These are phyloP conservation scores for Trypanosoma boissoni DNA, from an alignment of 208 protist species.

Conservation along the genomic window DNA sequence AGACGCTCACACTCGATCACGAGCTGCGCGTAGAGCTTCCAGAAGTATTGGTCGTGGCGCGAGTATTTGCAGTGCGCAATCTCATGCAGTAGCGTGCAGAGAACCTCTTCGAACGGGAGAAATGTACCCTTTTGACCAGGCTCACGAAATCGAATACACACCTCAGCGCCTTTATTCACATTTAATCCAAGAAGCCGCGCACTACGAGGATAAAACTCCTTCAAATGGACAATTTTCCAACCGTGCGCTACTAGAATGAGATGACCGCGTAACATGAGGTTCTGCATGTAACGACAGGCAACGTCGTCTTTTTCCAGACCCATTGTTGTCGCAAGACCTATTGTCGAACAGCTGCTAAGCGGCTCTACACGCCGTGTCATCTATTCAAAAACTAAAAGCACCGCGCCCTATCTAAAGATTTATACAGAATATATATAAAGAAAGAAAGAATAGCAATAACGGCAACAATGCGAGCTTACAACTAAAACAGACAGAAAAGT, in stretches of 20 bases:
- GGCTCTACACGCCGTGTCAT: neutral
- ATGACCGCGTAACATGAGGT: constrained; percentile 44
- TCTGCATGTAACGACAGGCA: constrained; percentile 65
- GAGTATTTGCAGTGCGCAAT: constrained; percentile 73
- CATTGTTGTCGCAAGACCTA: constrained; percentile 50
- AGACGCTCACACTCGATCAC: constrained; percentile 70
- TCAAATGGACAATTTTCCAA: constrained; percentile 63
- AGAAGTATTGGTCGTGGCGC: constrained; percentile 69
- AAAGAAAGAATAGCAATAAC: constrained; percentile 1
- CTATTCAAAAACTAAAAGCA: constrained; percentile 15
- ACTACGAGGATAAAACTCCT: constrained; percentile 85
- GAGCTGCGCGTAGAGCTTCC: constrained; percentile 72
- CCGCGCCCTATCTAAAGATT: neutral
- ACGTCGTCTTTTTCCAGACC: constrained; percentile 55
- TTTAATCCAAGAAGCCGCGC: constrained; percentile 79
- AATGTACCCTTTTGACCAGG: constrained; percentile 65
- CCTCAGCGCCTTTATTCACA: constrained; percentile 68
- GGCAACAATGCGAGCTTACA: constrained; percentile 15
- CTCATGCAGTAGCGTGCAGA: constrained; percentile 89
- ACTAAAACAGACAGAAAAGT: constrained; percentile 4
- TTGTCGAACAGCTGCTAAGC: constrained; percentile 8
- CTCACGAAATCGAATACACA: constrained; percentile 76
- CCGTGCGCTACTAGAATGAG: constrained; percentile 43
- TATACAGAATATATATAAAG: constrained; percentile 8
- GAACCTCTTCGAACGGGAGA: constrained; percentile 80